phyloP scores from a whole-genome alignment of 2,329 filamentous ascomycete genomes.

The Botrytis squamosa region DNA sequence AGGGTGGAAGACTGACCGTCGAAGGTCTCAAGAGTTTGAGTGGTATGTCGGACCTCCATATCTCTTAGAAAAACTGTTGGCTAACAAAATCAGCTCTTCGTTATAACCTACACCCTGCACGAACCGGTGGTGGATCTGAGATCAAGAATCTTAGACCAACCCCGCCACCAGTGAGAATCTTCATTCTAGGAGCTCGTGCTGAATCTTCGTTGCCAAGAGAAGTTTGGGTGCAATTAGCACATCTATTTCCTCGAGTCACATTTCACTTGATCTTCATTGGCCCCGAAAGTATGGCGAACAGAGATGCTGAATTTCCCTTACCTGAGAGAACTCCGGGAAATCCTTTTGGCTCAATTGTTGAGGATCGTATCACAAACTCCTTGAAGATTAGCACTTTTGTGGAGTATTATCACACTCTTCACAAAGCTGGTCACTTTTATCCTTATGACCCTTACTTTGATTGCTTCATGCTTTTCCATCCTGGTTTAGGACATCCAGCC shows the following conservation, averaged over 20 bases:
- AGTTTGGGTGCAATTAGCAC: slow-evolving; percentile 90
- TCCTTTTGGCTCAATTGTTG: slow-evolving; percentile 90
- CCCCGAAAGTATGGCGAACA: slow-evolving; percentile 92
- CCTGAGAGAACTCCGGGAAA: slow-evolving; percentile 82
- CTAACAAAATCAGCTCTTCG: slow-evolving; percentile 64
- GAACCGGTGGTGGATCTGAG: slow-evolving; percentile 68
- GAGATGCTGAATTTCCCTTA: slow-evolving; percentile 88
- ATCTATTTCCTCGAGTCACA: slow-evolving; percentile 88
- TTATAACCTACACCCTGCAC: slow-evolving; percentile 89
- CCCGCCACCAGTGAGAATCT: slow-evolving; percentile 85
- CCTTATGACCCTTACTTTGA: slow-evolving; percentile 99
- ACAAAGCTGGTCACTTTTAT: slow-evolving; percentile 84
- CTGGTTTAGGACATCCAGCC: slow-evolving; percentile 90
- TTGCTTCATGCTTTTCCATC: slow-evolving; percentile 95
- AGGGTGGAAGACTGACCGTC: slow-evolving; percentile 71
- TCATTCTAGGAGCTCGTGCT: slow-evolving; percentile 92
- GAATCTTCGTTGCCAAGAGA: slow-evolving; percentile 93
- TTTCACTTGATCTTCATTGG: slow-evolving; percentile 94
- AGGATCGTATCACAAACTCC: slow-evolving; percentile 81
- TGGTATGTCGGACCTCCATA: slow-evolving; percentile 55
- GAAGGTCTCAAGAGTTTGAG: slow-evolving; percentile 94
- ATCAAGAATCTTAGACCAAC: slow-evolving; percentile 80
- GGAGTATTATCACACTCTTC: slow-evolving; percentile 96
- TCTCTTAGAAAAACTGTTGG: background rate
- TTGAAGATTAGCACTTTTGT: slow-evolving; percentile 98